Base-by-base conservation (phyloP, 2,329 filamentous ascomycete genomes). In the Apiospora saccharicola region DNA sequence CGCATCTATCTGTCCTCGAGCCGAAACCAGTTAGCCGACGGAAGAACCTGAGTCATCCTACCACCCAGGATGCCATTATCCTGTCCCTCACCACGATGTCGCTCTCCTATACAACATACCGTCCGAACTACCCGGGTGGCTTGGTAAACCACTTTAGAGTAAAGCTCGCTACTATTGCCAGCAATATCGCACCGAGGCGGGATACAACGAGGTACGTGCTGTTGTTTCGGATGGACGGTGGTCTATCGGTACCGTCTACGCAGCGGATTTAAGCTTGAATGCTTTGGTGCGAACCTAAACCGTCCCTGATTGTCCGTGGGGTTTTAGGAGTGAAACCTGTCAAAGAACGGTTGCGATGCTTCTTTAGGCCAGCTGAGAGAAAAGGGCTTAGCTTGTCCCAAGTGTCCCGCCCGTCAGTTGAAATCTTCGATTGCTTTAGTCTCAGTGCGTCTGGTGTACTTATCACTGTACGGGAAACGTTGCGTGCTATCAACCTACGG, bases 281-380 rank as follows among this genome's bases (percentile, higher is more conserved):
- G 34, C 30, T 64, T 34, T 64, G 30, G 57, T n/a, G 34, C 34
- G 41, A 64, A 64, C 57, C 57, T 64, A 41, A 64, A 64, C 19
- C 34, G 34, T 41, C 30, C 57, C 41, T 24, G 57, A 64, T 64
- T 34, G 53, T 19, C 53, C 53, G 53, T 37, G 53, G 53, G 53
- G 53, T 64, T 61, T 61, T 37, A 64, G 53, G 57, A 64, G 57
- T 64, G 57, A 64, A 64, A 64, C 57, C 57, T 64, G 57, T 64
- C 57, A 64, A 64, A 64, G 57, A 41, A 51, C 49, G 10, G n/a
- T n/a, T 51, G n/a, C 49, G 30, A 37, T 64, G 37, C 10, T 30
- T 64, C 34, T 41, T 12, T 41, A 10, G 19, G n/a, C 34, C 57
- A 7, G n/a, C 4, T 19, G 57, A 13, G 57, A 37, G 34, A 13